These are phyloP conservation scores for Delonix regia DNA, from an alignment of 306 rosid species.

Conservation along the genomic window DNA sequence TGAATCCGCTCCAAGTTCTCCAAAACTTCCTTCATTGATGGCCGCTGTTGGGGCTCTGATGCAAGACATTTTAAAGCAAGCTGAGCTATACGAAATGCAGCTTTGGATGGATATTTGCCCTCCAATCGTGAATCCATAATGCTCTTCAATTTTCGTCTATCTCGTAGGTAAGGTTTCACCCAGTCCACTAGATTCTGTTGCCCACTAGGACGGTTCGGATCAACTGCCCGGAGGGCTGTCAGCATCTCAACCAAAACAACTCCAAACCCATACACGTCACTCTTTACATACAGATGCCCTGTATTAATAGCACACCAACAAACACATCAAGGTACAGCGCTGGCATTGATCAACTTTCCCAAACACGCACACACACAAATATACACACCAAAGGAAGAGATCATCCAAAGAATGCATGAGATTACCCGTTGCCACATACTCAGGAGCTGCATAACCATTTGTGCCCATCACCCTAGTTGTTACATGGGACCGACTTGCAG, in stretches of 20 bases:
- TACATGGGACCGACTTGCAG: conserved; percentile 93
- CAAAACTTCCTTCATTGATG: conserved; percentile 85
- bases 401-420: background rate
- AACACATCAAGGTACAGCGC: no score
- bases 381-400: background rate
- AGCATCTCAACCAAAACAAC: conserved; percentile 88
- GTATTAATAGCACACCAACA: background rate
- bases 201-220: conserved; percentile 71
- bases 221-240: conserved; percentile 76
- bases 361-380: no score
- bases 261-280: conserved; percentile 94
- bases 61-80: conserved; percentile 79
- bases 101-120: conserved; percentile 83
- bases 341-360: no score
- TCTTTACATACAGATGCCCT: conserved; percentile 86
- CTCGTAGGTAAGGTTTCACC: conserved; percentile 74
- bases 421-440: conserved; percentile 85
- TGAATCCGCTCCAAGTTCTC: conserved; percentile 67
- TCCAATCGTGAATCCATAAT: conserved; percentile 75
- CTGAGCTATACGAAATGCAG: conserved; percentile 70
- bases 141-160: conserved; percentile 70
- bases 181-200: conserved; percentile 71
- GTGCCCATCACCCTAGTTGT: conserved; percentile 98
- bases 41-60: conserved; percentile 78
- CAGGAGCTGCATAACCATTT: conserved; percentile 96